These are phyloP conservation scores for Fusarium sp. DNA, from an alignment of 2,329 filamentous ascomycete genomes.

Conservation along the genomic window DNA sequence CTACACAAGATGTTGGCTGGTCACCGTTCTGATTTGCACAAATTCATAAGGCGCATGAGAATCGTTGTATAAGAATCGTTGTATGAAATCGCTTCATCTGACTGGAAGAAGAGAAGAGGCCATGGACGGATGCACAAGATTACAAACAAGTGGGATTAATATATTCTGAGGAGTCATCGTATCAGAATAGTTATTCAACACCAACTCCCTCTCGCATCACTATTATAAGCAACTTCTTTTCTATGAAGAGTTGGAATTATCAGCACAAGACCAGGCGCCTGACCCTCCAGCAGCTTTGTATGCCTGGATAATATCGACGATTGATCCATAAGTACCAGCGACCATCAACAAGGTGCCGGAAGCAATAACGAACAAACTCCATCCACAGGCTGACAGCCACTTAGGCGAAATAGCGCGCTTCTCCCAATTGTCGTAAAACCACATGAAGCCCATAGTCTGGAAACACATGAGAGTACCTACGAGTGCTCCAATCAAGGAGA, in stretches of 20 bases:
- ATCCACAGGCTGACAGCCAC: constrained; percentile 1
- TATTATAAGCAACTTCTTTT: accelerated
- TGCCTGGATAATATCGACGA: constrained; percentile 47
- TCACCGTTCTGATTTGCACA: accelerated
- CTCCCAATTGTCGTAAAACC: constrained; percentile 44
- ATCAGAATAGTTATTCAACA: too few species aligned
- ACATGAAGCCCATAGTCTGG: constrained; percentile 45
- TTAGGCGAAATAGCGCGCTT: constrained; percentile 1
- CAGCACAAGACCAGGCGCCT: constrained; percentile 53
- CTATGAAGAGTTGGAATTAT: constrained; percentile 51
- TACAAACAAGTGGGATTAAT: background rate
- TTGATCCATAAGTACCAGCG: constrained; percentile 57
- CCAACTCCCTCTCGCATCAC: background rate
- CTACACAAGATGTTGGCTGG: background rate
- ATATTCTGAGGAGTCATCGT: too few species aligned
- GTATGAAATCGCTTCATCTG: background rate
- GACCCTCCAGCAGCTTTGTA: constrained; percentile 51
- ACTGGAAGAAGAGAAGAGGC: accelerated
- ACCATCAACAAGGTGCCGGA: constrained; percentile 52
- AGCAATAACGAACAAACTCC: constrained; percentile 20
- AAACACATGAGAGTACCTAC: constrained; percentile 45
- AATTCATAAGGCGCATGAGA: too few species aligned
- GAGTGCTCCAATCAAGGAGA: constrained; percentile 44
- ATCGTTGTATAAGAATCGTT: background rate
- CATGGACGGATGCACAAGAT: background rate